Evolutionary conservation across 257 asterid genomes (phyloP).

Genomic region (Vinca minor): DNA sequence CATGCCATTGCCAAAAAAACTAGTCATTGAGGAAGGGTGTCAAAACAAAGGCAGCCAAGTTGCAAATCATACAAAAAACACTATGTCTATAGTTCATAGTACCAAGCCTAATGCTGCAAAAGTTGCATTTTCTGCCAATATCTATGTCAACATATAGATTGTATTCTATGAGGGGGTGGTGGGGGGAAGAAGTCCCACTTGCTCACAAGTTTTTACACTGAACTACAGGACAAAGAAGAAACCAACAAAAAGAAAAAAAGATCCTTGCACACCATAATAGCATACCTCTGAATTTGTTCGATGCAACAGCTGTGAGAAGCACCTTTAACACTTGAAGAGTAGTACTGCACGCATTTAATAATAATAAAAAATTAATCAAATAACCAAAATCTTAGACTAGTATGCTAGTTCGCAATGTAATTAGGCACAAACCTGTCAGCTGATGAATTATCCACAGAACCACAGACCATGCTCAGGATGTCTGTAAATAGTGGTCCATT

Average conservation of each 20-base stretch:
- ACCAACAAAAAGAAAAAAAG: not conserved
- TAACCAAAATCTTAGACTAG: conserved; percentile 14
- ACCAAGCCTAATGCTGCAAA: too few relatives aligned
- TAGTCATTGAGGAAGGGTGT: not conserved
- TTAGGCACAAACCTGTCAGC: conserved; percentile 68
- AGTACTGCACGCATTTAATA: conserved; percentile 68
- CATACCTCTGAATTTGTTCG: conserved; percentile 86
- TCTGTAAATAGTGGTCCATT: conserved; percentile 62
- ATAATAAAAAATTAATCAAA: conserved; percentile 17
- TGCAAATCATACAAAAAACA: not conserved
- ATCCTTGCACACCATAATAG: conserved; percentile 1
- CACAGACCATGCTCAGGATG: conserved; percentile 80
- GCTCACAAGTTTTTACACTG: too few relatives aligned
- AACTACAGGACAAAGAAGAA: not conserved
- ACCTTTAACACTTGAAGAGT: conserved; percentile 96
- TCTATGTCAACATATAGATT: not conserved
- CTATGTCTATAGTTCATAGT: too few relatives aligned
- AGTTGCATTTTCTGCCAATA: not conserved
- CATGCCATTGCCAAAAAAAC: not conserved
- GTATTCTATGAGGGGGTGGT: not conserved
- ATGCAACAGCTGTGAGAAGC: conserved; percentile 91
- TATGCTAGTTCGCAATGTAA: conserved; percentile 10
- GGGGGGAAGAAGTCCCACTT: too few relatives aligned
- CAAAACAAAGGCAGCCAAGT: conserved; percentile 4
- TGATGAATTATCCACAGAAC: conserved; percentile 87